A percentile compares a stretch with the other conserved stretches of the same genome.
Conservation (phyloP, 805 yeast genomes). For the Nakazawaea wickerhamii region DNA sequence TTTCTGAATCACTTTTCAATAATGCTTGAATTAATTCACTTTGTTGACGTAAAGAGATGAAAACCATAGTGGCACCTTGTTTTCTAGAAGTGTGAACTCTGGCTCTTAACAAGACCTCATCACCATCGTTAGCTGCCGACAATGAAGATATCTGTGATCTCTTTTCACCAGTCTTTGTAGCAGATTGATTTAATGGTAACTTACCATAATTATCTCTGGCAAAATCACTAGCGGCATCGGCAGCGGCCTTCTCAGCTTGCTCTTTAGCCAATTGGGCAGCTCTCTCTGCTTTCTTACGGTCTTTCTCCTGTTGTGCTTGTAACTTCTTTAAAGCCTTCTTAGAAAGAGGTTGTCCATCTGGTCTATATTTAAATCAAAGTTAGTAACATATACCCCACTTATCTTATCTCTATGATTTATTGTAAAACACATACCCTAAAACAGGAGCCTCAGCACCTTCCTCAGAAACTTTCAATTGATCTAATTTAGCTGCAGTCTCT, state of each 20-base stretch:
- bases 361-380: constrained; percentile 23
- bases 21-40: constrained; percentile 76
- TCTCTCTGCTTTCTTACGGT: constrained; percentile 85
- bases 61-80: constrained; percentile 93
- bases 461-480: constrained; percentile 8
- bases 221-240: constrained; percentile 73
- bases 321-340: constrained; percentile 94
- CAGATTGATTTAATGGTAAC: constrained; percentile 78
- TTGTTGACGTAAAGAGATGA: constrained; percentile 90
- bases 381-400: not conserved
- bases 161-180: constrained; percentile 53
- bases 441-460: constrained; percentile 8
- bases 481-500: constrained; percentile 10
- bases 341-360: constrained; percentile 82
- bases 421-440: constrained; percentile 7
- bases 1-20: constrained; percentile 62
- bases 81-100: constrained; percentile 90
- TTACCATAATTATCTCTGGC: constrained; percentile 89
- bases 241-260: constrained; percentile 68
- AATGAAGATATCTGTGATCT: constrained; percentile 57
- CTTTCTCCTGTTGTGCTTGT: constrained; percentile 90
- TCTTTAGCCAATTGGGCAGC: constrained; percentile 85
- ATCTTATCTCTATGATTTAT: not conserved
- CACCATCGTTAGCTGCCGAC: constrained; percentile 62
- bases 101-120: constrained; percentile 82